Evolutionary conservation across 2,329 filamentous ascomycete species (phyloP).

Genomic region (Diaporthe caulivora): DNA sequence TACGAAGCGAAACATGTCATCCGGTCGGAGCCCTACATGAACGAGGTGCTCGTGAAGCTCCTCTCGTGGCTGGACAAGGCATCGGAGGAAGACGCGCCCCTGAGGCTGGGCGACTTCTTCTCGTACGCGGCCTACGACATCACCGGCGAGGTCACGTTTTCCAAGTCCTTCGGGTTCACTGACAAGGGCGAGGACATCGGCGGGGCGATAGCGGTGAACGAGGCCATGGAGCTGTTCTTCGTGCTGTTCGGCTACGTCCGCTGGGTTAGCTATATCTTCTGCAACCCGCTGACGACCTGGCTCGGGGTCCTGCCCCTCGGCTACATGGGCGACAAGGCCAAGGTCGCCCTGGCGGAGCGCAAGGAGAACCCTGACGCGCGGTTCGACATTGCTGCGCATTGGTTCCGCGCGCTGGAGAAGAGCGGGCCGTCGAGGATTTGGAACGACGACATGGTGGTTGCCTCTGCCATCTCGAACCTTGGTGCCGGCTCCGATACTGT

Average conservation of each 20-base stretch:
- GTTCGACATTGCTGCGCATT: conserved; percentile 45
- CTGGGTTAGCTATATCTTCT: conserved; percentile 43
- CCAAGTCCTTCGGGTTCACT: conserved; percentile 46
- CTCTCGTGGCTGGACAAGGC: conserved; percentile 40
- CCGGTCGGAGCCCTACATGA: conserved; percentile 39
- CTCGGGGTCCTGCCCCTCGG: conserved; percentile 46
- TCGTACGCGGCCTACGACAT: conserved; percentile 48
- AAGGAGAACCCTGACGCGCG: conserved; percentile 42
- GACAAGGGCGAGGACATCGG: conserved; percentile 46
- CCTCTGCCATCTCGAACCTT: conserved; percentile 18
- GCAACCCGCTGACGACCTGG: conserved; percentile 48
- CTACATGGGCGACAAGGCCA: conserved; percentile 45
- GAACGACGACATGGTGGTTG: conserved; percentile 7
- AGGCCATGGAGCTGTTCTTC: conserved; percentile 42
- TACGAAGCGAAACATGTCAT: conserved; percentile 49
- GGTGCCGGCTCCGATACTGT: conserved; percentile 36
- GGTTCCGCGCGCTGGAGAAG: conserved; percentile 41
- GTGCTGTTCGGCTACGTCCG: conserved; percentile 42
- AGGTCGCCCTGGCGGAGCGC: conserved; percentile 42
- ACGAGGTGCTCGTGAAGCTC: conserved; percentile 38
- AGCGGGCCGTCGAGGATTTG: conserved; percentile 4
- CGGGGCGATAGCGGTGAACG: conserved; percentile 45
- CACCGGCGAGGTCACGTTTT: conserved; percentile 49
- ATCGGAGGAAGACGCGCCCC: conserved; percentile 33
- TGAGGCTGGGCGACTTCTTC: conserved; percentile 42